These are phyloP conservation scores for Dissophora ornata DNA, from an alignment of 192 early-diverging fungal genomes.

Conservation along the genomic window DNA sequence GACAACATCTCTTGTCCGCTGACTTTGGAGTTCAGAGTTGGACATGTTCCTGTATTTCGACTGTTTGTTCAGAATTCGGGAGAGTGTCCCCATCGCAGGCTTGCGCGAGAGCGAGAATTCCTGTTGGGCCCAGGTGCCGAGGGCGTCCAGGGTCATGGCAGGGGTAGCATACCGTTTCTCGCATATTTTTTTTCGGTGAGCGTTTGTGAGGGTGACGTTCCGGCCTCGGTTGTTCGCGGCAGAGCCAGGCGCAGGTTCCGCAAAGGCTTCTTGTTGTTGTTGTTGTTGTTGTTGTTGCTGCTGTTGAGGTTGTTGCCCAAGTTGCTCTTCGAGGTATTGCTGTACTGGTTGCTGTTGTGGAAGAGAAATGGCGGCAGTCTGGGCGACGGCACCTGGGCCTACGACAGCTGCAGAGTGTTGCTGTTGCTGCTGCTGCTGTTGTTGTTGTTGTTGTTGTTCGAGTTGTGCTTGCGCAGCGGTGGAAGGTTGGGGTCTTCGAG, in stretches of 20 bases:
- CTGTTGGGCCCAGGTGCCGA: slow-evolving; percentile 30
- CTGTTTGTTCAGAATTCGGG: slow-evolving; percentile 30
- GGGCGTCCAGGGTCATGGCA: slow-evolving; percentile 31
- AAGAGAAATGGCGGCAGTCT: not conserved
- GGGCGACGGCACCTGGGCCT: not conserved
- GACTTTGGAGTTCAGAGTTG: slow-evolving; percentile 16
- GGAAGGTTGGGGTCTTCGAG: not conserved
- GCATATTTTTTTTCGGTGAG: slow-evolving; percentile 37
- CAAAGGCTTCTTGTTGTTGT: slow-evolving; percentile 7
- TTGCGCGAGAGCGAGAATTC: slow-evolving; percentile 13
- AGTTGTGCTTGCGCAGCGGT: too few species aligned
- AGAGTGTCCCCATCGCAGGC: slow-evolving; percentile 49
- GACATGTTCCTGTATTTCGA: slow-evolving; percentile 28
- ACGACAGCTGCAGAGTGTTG: not conserved
- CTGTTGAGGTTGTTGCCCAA: slow-evolving; percentile 5
- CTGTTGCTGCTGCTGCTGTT: slow-evolving; percentile 6
- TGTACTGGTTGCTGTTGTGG: not conserved
- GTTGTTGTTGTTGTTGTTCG: slow-evolving; percentile 2
- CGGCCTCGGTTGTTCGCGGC: slow-evolving; percentile 10
- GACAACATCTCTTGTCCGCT: slow-evolving; percentile 33
- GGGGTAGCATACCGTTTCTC: slow-evolving; percentile 22
- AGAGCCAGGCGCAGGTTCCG: too few species aligned
- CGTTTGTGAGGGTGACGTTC: slow-evolving; percentile 46
- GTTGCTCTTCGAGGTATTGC: slow-evolving; percentile 1
- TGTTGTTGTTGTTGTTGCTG: slow-evolving; percentile 17